Conservation (phyloP, 148 eudicot species). For the Simmondsia chinensis region DNA sequence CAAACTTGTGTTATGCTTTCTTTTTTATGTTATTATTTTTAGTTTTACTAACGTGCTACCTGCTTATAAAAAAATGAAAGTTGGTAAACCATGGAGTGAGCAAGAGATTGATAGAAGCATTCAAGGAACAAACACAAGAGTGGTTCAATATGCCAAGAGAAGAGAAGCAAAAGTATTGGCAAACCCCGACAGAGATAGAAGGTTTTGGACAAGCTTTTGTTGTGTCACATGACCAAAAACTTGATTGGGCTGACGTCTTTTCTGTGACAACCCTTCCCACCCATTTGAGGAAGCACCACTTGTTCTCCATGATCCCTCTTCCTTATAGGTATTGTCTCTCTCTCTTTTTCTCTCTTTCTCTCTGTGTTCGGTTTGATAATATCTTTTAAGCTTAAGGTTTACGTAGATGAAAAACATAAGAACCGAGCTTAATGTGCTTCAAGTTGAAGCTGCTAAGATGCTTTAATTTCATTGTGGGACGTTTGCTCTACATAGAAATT, state of each 20-base stretch:
- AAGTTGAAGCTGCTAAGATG: too few relatives aligned
- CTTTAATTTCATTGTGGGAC: too few relatives aligned
- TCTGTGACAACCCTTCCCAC: constrained; percentile 7
- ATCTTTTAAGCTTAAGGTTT: too few relatives aligned
- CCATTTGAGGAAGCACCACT: constrained; percentile 12
- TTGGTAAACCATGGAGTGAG: constrained; percentile 23
- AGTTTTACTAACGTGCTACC: too few relatives aligned
- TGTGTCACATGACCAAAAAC: constrained; percentile 21
- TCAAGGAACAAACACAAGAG: constrained; percentile 16
- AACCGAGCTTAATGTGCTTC: too few relatives aligned
- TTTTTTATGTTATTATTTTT: too few relatives aligned
- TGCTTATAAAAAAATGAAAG: constrained; percentile 6
- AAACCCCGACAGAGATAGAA: constrained; percentile 12
- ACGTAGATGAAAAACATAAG: too few relatives aligned
- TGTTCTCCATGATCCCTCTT: constrained; percentile 15
- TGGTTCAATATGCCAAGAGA: constrained; percentile 21
- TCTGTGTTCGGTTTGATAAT: not conserved
- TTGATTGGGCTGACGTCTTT: constrained; percentile 26
- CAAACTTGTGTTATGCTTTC: too few relatives aligned
- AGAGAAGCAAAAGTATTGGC: constrained; percentile 26
- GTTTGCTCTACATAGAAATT: too few relatives aligned
- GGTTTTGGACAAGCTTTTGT: constrained; percentile 34
- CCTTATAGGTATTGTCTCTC: constrained; percentile 19
- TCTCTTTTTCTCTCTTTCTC: too few relatives aligned
- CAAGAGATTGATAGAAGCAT: constrained; percentile 10